Evolutionary conservation across 2,329 filamentous ascomycete genomes (phyloP), one percentile per base, ranked within the genome.

Genomic region (Nannizziopsis barbatae): DNA sequence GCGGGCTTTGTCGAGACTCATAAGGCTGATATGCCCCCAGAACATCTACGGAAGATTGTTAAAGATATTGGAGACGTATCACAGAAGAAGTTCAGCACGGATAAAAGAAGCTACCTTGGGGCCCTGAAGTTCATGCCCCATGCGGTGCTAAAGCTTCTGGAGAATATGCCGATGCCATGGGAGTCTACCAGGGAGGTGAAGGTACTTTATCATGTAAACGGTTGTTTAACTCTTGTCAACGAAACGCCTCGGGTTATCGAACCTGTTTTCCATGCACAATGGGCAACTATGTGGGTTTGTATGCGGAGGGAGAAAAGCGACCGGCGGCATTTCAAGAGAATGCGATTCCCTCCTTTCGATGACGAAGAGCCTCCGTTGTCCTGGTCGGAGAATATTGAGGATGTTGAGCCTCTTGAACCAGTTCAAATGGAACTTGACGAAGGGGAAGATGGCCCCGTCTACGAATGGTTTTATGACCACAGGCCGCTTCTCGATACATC

Each of bases 141-240:
- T 64, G 92, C 92, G 5, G 92, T 98, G 9, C 71, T 98, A 71
- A 98, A 98, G 73, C 76, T 98, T 18, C 69, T 98, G 49, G 92
- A 98, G 72, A 98, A 98, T 61, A 98, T 98, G 92, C 92, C 92
- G 3, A 98, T 98, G 92, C 92, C 92, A 0, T 98, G 92, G 92
- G 92, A 98, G 71, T 92, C 88, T 50, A 81, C 87, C 20, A 80
- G 89, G 54, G 92, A 98, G 62, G 93, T 98, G 53, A 96, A 96
- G 70, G 92, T 98, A 22, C 75, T 98, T 10, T 98, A 98, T 66
- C 92, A 98, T 63, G 89, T 96, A 60, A 98, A 98, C 61, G 92
- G 92, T 27, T 98, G 93, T 62, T 69, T 98, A 68, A 98, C 92
- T 1, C 71, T 98, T 49, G 93, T 98, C 60, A 98, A 98, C 65